phyloP scores from a whole-genome alignment of 768 basidiomycete species.

The Naganishia randhawae region DNA sequence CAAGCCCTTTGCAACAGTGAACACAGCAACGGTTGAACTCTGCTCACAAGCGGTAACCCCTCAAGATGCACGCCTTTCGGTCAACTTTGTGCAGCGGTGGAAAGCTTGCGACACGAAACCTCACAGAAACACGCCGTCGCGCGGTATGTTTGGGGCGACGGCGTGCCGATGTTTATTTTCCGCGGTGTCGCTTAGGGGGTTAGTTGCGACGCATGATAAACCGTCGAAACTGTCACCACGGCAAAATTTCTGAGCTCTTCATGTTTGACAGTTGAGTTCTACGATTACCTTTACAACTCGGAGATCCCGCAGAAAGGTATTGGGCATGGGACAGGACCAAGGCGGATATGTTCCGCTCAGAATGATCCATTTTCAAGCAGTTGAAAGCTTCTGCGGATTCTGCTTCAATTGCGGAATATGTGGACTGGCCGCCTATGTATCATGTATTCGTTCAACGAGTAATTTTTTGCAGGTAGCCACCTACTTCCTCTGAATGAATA shows the following conservation, averaged over 20 bases:
- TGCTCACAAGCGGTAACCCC: background rate
- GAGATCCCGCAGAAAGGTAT: no score
- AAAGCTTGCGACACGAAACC: background rate
- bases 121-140: background rate
- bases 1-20: constrained; percentile 9
- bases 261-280: no score
- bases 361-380: no score
- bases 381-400: no score
- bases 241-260: background rate
- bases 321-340: no score
- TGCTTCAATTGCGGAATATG: no score
- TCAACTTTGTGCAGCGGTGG: background rate
- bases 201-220: background rate
- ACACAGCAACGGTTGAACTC: constrained; percentile 1
- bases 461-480: background rate
- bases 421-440: no score
- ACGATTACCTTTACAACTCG: no score
- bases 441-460: no score
- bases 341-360: no score
- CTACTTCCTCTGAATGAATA: background rate
- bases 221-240: background rate
- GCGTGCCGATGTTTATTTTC: constrained; percentile 7
- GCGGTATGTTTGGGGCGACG: constrained; percentile 19
- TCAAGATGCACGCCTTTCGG: background rate
- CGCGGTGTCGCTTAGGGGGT: background rate